phyloP scores from a whole-genome alignment of 768 basidiomycete genomes.

The Tubosaeta sp. region DNA sequence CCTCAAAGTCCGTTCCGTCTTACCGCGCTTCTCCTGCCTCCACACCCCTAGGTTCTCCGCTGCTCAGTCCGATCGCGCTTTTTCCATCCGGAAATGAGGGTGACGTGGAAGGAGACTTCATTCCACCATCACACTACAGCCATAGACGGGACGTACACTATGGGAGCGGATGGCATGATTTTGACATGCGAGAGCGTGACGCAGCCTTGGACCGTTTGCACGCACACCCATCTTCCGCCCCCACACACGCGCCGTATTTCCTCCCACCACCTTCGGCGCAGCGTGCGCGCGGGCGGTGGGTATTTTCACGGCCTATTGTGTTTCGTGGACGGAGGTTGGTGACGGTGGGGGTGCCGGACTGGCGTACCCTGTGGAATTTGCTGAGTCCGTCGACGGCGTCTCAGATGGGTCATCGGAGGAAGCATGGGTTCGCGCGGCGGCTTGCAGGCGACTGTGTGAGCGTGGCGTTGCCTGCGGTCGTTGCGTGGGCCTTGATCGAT shows the following conservation, averaged over 20 bases:
- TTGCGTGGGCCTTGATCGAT: conserved; percentile 22
- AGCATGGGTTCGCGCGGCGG: conserved; percentile 31
- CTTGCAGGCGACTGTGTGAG: conserved; percentile 37
- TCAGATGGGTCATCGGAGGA: conserved; percentile 12
- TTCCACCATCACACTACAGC: conserved; percentile 50
- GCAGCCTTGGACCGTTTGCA: neutral
- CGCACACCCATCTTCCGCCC: neutral
- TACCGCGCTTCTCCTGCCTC: conserved; percentile 35
- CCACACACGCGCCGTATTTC: conserved; percentile 27
- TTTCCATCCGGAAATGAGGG: conserved; percentile 41
- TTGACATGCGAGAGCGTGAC: neutral
- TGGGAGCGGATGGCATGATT: conserved; percentile 28
- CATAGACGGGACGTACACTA: conserved; percentile 35
- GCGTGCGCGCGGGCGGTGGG: conserved; percentile 18
- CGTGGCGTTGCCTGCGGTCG: conserved; percentile 25
- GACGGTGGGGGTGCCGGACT: conserved; percentile 39
- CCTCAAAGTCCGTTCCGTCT: conserved; percentile 29
- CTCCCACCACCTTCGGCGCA: conserved; percentile 35
- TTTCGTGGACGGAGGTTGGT: conserved; percentile 55
- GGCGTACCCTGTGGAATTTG: conserved; percentile 19
- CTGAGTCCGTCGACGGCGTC: conserved; percentile 6
- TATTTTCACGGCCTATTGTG: conserved; percentile 51
- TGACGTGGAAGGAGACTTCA: conserved; percentile 39
- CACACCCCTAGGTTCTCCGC: conserved; percentile 40
- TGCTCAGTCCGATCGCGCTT: conserved; percentile 34